Base-by-base conservation (phyloP, 108 stramenopile species). In the Skeletonema costatum region DNA sequence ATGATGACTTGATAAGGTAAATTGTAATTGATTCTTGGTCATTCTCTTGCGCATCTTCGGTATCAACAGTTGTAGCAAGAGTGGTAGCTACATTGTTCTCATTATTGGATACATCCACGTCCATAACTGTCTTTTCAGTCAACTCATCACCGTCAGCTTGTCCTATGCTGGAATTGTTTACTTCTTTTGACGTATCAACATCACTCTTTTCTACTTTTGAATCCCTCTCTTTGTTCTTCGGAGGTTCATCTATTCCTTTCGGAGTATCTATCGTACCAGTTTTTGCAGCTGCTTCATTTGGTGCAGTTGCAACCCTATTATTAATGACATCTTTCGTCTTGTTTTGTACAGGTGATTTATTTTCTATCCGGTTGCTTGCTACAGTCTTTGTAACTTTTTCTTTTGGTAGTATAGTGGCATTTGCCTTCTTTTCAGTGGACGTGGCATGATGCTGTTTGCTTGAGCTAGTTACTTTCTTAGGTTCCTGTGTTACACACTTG, bases 1-100 rank as follows among this genome's bases (percentile, higher is more conserved):
- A 58, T 25, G 64, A 56, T 59, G 73, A 58, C 25, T 66, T 51
- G 17, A 74, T 14, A 5, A 74, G 64, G 31, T 65, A 60, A 5
- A 74, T 65, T 12, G 73, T 56, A 25, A 25, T 29, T 56, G 53
- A 56, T 25, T 56, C 21, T 56, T 25, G 21, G 9, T 56, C 53
- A 46, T 46, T 46, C 44, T 46, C 44, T 46, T 46, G 44, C 44
- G 1, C 44, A n/a, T 4, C 44, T 46, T 46, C 5, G 44, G 44
- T 46, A 2, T n/a, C 16, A 16, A 5, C 0, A 1, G 44, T n/a
- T 46, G 44, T 56, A 41, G 39, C 9, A 12, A 10, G 11, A 41
- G 39, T 25, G 25, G 44, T 4, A 25, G 53, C 53, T 56, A 29
- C 53, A 29, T 25, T 25, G 5, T 25, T 21, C 25, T 56, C 53